Evolutionary conservation across 2,329 filamentous ascomycete species (phyloP), one percentile per base, ranked within the genome.

Genomic region (Colletotrichum sp.): DNA sequence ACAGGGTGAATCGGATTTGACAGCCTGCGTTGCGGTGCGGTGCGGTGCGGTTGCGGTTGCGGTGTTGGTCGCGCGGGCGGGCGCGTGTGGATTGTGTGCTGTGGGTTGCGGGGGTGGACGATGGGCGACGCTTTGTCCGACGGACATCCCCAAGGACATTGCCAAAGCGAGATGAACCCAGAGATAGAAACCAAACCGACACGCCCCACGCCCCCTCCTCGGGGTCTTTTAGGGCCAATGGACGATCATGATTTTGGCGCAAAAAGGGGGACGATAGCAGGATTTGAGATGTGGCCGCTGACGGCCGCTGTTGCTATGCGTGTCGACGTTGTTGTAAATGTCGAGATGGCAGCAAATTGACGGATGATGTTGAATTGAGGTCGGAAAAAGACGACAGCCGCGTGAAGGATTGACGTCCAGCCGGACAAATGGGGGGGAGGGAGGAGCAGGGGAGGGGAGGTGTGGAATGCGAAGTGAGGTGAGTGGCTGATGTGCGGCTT

Each of bases 111-210:
- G 68, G 73, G 70, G 73, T 73, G 73, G 64, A 52, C 36, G 71
- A 71, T 73, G 61, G 44, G 52, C 15, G 19, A 52, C 70, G 48
- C 75, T 77, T 77, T 77, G 77, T 78, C 77, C 77, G 77, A 77
- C 77, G 77, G 77, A 78, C 77, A 78, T 78, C 77, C 76, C 77
- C 77, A 78, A 77, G 71, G 68, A 64, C 57, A 68, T 71, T 68
- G 68, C 68, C 64, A 77, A 68, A 73, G 73, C 75, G 69, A 70
- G 69, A 72, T 61, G 75, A 70, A 39, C 28, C 75, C 73, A 75
- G 69, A 72, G 75, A 73, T 77, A 66, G 75, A 77, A 66, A 64
- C 11, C 63, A 34, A 68, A 57, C 44, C 64, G 44, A 68, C 67
- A 68, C 72, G 30, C 59, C 75, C 30, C 61, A 76, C 74, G 55